These are phyloP conservation scores for Pisolithus orientalis DNA, from an alignment of 768 basidiomycete genomes.

Conservation along the genomic window DNA sequence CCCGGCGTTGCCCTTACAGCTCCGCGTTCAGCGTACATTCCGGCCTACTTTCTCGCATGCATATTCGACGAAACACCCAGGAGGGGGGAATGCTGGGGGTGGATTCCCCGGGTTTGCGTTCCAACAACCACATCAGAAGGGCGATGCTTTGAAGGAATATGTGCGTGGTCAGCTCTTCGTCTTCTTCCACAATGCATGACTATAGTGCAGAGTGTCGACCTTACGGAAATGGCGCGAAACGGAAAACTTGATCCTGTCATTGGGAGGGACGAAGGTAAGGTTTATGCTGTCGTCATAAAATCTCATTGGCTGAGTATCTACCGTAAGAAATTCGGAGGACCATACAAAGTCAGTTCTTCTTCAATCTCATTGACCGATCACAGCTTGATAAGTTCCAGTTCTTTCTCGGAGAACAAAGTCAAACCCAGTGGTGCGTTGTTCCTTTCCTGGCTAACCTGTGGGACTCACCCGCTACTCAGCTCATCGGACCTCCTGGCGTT, in stretches of 20 bases:
- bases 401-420: conserved; percentile 86
- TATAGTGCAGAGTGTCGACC: conserved; percentile 58
- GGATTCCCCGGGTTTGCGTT: conserved; percentile 53
- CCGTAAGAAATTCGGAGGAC: conserved; percentile 75
- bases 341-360: conserved; percentile 65
- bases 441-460: background rate
- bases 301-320: background rate
- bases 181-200: background rate
- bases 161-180: conserved; percentile 33
- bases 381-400: conserved; percentile 36
- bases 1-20: background rate
- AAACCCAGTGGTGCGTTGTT: conserved; percentile 68
- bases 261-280: conserved; percentile 73
- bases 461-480: conserved; percentile 28
- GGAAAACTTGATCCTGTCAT: conserved; percentile 91
- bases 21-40: background rate
- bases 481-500: conserved; percentile 83
- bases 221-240: conserved; percentile 75
- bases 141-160: conserved; percentile 81
- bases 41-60: conserved; percentile 18
- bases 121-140: conserved; percentile 64
- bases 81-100: conserved; percentile 28
- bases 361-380: background rate
- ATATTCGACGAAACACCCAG: conserved; percentile 46
- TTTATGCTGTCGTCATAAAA: background rate